Evolutionary conservation across 2,329 filamentous ascomycete species (phyloP), one percentile per base, ranked within the genome.

Genomic region (Exophiala lecanii-corni): DNA sequence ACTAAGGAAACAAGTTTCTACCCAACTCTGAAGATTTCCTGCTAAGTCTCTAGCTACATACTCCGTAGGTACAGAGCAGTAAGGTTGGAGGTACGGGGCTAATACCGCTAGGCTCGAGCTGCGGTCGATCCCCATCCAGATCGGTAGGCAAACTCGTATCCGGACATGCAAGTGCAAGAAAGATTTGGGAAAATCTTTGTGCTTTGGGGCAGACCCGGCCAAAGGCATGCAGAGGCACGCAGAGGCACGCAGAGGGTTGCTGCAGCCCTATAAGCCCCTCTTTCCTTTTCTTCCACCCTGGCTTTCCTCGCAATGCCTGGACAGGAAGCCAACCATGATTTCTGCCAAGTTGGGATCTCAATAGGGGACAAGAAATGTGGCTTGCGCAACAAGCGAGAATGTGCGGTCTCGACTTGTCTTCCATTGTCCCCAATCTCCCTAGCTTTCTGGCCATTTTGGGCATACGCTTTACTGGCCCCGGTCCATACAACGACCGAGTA

Each of bases 361-460:
- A 6, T 9, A 7, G 6, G 16, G 31, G 31, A 6, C 16, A 17
- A 33, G 13, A 33, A 13, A 13, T n/a, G 35, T 38, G 18, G 21
- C 19, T 23, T 38, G 46, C 46, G 46, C 42, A 34, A 19, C 33
- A 49, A 50, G 47, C 47, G 47, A 50, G 36, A 31, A 38, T 28
- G 33, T 35, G 34, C 19, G 42, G 46, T 45, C 46, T 49, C 36
- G 46, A 49, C 46, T 45, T 26, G 7, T 26, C 23, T 7, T 7
- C 23, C 23, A 6, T 26, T 26, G 23, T 26, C 23, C n/a, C n/a
- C 17, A 40, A 20, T 35, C n/a, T 32, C n/a, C 17, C 16, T 31
- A 16, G 7, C 13, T 6, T n/a, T 19, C 6, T 26, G 7, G 7
- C 23, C 23, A 26, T 26, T 7, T 26, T 26, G 23, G 23, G 23